Evolutionary conservation across 2,329 filamentous ascomycete species (phyloP).

Genomic region (Stagonosporopsis chrysanthemi): DNA sequence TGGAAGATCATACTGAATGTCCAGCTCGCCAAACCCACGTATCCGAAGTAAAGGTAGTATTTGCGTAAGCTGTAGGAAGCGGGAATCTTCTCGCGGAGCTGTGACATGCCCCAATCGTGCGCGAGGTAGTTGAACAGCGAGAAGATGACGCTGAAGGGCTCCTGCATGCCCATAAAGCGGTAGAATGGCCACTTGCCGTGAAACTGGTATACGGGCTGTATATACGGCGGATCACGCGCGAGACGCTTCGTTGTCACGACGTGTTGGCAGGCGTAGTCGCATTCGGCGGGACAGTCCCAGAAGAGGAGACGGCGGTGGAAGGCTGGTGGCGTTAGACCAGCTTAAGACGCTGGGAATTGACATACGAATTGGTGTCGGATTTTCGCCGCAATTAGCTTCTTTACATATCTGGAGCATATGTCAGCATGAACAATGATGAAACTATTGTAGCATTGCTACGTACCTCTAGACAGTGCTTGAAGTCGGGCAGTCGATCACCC

Average conservation of each 20-base stretch:
- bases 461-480: slow-evolving; percentile 85
- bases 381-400: slow-evolving; percentile 76
- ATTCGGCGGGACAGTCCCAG: slow-evolving; percentile 93
- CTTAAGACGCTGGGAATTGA: slow-evolving; percentile 15
- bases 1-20: slow-evolving; percentile 91
- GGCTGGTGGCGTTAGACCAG: slow-evolving; percentile 60
- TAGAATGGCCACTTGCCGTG: slow-evolving; percentile 99
- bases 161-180: slow-evolving; percentile 90
- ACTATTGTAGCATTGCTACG: slow-evolving; percentile 23
- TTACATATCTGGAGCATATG: slow-evolving; percentile 73
- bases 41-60: slow-evolving; percentile 82
- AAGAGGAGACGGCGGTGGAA: slow-evolving; percentile 84
- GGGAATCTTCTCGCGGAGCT: slow-evolving; percentile 75
- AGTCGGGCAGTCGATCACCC: slow-evolving; percentile 87
- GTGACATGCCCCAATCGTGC: slow-evolving; percentile 77
- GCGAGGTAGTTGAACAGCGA: slow-evolving; percentile 89
- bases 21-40: slow-evolving; percentile 85
- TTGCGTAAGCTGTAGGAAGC: slow-evolving; percentile 75
- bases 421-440: not conserved
- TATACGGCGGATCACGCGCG: slow-evolving; percentile 67
- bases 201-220: slow-evolving; percentile 81
- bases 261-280: slow-evolving; percentile 98
- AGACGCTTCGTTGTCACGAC: slow-evolving; percentile 80
- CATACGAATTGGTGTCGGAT: slow-evolving; percentile 74
- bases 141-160: slow-evolving; percentile 92